Base-by-base conservation (phyloP, 1,284 basidiomycete species). In the Fistulinella staudtii region DNA sequence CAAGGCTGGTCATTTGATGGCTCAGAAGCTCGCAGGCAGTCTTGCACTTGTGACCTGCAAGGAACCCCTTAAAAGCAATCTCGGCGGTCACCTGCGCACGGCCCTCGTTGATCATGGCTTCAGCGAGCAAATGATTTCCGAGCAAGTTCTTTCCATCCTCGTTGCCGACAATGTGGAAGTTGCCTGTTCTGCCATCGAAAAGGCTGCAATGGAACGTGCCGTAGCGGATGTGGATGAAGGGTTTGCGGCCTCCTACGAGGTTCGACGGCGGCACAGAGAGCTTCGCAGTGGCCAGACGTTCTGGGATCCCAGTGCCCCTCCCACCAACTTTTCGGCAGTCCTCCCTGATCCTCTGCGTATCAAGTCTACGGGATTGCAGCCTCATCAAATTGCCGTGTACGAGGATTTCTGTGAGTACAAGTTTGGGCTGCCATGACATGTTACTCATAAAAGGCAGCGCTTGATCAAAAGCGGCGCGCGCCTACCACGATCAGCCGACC, bases 21-120 rank as follows among this genome's bases (percentile, higher is more conserved):
- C 93, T 2, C 92, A 94, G 68, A 96, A 93, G 65, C 80, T 99
- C 41, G 96, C 96, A 15, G 95, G 95, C 34, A 96, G 92, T 59
- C 78, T 99, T 36, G 96, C 96, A 6, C 72, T 98, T 41, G 96
- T 99, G 20, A 99, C 96, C 14, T 99, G 95, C 77, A 99, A 98
- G 66, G 96, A 99, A 62, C 95, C 96, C 1, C 70, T 99, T 48
- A 87, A 93, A 58, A 90, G 85, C 60, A 94, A 94, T 67, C 84
- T 99, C 61, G 83, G 89, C n/a, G 83, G 79, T 46, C 92, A 97
- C 63, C 79, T 98, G 33, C 85, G 93, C 21, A 79, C 84, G 38
- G 79, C 85, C 52, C 70, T 97, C 39, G 69, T 69, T 25, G 89
- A 95, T 45, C 88, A 91, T 60, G 93, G 93, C 31, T 95, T 94